A percentile compares a stretch with the other conserved stretches of the same genome.
Conservation (phyloP, 306 rosid genomes). For the Boehmeria nivea region DNA sequence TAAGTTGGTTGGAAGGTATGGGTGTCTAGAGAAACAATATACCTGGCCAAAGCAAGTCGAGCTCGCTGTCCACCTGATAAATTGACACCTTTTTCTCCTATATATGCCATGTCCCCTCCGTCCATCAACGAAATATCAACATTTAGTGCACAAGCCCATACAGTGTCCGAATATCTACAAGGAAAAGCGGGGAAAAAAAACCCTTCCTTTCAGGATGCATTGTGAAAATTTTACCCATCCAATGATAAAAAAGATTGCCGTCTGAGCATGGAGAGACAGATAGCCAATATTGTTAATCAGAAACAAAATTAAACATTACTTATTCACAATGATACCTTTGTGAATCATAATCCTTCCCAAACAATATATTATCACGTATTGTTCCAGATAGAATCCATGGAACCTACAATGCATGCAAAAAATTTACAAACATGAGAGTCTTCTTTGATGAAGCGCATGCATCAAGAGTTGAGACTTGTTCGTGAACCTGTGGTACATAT, state of each 20-base stretch:
- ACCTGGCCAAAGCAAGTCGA: conserved; percentile 96
- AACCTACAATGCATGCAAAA: conserved; percentile 44
- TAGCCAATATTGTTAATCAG: not conserved
- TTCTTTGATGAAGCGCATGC: conserved; percentile 12
- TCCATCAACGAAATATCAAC: conserved; percentile 79
- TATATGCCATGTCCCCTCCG: conserved; percentile 90
- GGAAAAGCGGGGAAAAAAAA: not conserved
- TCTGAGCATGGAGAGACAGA: not conserved
- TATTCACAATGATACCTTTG: conserved; percentile 44
- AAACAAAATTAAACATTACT: conserved; percentile 2
- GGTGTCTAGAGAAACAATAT: no score
- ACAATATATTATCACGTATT: conserved; percentile 78
- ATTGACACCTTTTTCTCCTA: conserved; percentile 85
- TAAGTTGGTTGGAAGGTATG: conserved; percentile 3
- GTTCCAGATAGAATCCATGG: conserved; percentile 97
- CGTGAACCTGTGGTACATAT: conserved; percentile 88
- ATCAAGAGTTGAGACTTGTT: conserved; percentile 2
- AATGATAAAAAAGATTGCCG: not conserved
- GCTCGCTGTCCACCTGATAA: conserved; percentile 97
- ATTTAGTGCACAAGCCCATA: conserved; percentile 71
- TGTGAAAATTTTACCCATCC: not conserved
- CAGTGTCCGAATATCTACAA: conserved; percentile 64
- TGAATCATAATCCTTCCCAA: conserved; percentile 64
- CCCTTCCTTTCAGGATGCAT: not conserved
- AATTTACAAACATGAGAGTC: conserved; percentile 8